Percentiles rank a stretch among this genome's conserved stretches.
Conservation (phyloP, 768 basidiomycete species). For the Xerocomellus dryophilus region DNA sequence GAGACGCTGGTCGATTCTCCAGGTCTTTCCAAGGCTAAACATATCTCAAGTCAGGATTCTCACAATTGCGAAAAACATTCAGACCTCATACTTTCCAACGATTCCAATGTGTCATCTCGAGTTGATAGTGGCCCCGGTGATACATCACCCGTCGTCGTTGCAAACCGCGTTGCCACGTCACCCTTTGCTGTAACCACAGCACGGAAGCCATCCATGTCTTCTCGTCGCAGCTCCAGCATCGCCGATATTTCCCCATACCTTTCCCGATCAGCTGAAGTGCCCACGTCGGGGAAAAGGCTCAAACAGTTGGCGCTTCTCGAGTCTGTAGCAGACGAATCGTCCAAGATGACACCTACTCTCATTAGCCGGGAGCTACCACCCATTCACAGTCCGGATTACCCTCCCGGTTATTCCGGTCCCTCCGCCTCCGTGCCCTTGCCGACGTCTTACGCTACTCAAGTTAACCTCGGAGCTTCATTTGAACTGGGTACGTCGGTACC, state of each 20-base stretch:
- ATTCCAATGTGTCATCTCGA: not conserved
- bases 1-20: constrained; percentile 9
- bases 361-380: constrained; percentile 25
- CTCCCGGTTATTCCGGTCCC: constrained; percentile 12
- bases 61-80: constrained; percentile 6
- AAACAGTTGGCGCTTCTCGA: constrained; percentile 72
- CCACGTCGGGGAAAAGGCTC: constrained; percentile 58
- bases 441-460: constrained; percentile 14
- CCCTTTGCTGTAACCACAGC: constrained; percentile 12
- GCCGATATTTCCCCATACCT: constrained; percentile 73
- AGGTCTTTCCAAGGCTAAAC: constrained; percentile 2
- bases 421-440: constrained; percentile 31
- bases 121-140: constrained; percentile 1
- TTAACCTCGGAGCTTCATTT: constrained; percentile 33
- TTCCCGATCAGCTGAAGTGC: constrained; percentile 49
- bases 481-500: constrained; percentile 27
- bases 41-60: constrained; percentile 1
- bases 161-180: constrained; percentile 7
- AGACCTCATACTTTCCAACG: not conserved
- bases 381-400: not conserved
- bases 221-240: constrained; percentile 43
- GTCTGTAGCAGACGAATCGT: constrained; percentile 70
- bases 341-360: constrained; percentile 50
- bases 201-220: constrained; percentile 24
- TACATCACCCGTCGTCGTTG: constrained; percentile 6